Conservation (phyloP, 257 asterid genomes). For the Striga asiatica region DNA sequence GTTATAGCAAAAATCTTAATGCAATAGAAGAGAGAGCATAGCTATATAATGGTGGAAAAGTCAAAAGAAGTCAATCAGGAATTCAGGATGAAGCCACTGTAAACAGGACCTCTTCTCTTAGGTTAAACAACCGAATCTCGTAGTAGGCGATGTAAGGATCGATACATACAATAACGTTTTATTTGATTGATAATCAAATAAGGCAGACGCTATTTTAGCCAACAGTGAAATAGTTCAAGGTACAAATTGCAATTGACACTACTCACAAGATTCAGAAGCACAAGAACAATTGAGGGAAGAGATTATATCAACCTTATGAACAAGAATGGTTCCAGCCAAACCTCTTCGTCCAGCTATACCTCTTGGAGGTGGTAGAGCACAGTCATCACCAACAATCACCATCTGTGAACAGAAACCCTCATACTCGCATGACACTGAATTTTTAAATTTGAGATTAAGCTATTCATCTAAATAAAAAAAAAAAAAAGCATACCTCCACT, state of each 20-base stretch:
- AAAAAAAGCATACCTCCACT: slow-evolving; percentile 59
- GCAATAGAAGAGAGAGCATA: neutral
- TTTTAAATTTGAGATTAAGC: neutral
- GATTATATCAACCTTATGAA: slow-evolving; percentile 60
- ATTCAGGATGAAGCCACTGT: too few species aligned
- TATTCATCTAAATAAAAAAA: neutral
- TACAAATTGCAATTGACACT: neutral
- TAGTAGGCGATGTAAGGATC: too few species aligned
- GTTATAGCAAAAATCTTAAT: neutral
- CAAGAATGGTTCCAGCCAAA: slow-evolving; percentile 92
- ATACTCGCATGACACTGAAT: slow-evolving; percentile 2
- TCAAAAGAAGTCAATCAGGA: neutral
- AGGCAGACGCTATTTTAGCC: neutral
- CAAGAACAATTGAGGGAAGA: slow-evolving; percentile 5
- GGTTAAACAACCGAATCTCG: too few species aligned
- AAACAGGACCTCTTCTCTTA: too few species aligned
- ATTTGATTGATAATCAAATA: too few species aligned
- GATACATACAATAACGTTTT: too few species aligned
- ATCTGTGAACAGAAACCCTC: slow-evolving; percentile 39
- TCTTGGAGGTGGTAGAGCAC: slow-evolving; percentile 99
- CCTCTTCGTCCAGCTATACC: slow-evolving; percentile 99
- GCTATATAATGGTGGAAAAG: neutral
- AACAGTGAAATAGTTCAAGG: neutral
- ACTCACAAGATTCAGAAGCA: slow-evolving; percentile 14
- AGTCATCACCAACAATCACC: slow-evolving; percentile 98